Evolutionary conservation across 2,329 filamentous ascomycete species (phyloP), one percentile per base, ranked within the genome.

Genomic region (Leptoxyphium fumago): DNA sequence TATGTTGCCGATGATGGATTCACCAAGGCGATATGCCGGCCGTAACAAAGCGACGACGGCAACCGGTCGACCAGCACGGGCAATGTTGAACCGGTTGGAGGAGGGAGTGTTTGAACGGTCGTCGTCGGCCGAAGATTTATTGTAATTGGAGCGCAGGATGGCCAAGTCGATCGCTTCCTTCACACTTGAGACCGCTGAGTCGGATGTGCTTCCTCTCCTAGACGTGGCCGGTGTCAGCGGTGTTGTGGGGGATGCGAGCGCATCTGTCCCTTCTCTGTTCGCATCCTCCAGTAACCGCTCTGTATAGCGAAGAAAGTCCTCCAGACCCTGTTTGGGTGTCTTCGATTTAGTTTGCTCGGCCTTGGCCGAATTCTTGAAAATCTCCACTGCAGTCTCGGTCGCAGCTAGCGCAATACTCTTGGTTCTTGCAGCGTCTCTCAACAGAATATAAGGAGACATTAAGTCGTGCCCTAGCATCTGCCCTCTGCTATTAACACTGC

Each of bases 61-160:
- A 10, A 98, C 88, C n/a, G 80, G 80, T 45, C 80, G 80, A n/a
- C 88, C 88, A 56, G 87, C 88, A 11, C 89, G 82, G 10, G 89
- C 82, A 59, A 98, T 96, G 59, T 94, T 88, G 60, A 96, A 98
- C 34, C 87, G 80, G 56, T 94, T 95, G n/a, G 82, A 77, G 57
- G 84, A 88, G 54, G 86, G 81, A 11, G 47, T 8, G 42, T 48
- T 17, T 2, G 70, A 70, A 0, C 77, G 73, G 52, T 80, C 66
- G 52, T 87, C 86, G 58, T 85, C 87, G 10, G 47, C 10, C 40
- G 49, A 29, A 2, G 70, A 70, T 0, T 77, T 73, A 52, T 80
- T 67, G 52, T 86, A 86, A 58, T 85, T 87, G 50, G 56, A 66
- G 48, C 85, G 80, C 43, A 95, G 71, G 46, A 96, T 94, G 10